Evolutionary conservation across 345 rosid species (phyloP), one percentile per base, ranked within the genome.

Genomic region (Euphorbia peplus): DNA sequence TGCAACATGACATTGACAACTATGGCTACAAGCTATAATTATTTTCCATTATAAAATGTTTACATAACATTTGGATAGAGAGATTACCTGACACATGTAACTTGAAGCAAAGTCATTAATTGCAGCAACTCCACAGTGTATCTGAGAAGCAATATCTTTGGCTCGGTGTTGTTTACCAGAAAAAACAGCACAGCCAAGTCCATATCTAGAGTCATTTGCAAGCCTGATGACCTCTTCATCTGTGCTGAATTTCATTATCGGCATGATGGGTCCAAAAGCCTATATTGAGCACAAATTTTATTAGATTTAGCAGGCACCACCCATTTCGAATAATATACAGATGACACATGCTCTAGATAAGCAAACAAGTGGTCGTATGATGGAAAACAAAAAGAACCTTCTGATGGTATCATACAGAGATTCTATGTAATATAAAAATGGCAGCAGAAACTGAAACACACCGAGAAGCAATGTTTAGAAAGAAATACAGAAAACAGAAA

Each of bases 191-290:
- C 98, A 91, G 52, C 99, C 97, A 12, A 95, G 96, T 41, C 98
- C 99, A 75, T 85, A 95, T 66, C 84, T 90, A 28, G 96, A 88
- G 79, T 91, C 98, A 75, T 95, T 95, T 53, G 99, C 93, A 46
- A 95, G 90, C 82, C 68, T 71, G 67, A 95, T 64, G 62, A 75
- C 99, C 86, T 95, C 99, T 84, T 95, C 96, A 78, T 95, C 93
- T 0, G 85, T 86, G 77, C 80, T 83, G 70, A 91, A 90, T 84
- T 90, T 88, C 99, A 95, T 95, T 56, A 95, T 91, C 18, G 99
- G 96, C 91, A 95, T 88, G 67, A 95, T 90, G 50, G 99, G 99
- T 73, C 99, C 99, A 80, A 95, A 95, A 64, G 98, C 79, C 99
- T 95, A 88, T 76, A 74, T 61, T 24, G 44, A 32, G 52, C 24